Percentiles rank a stretch among this genome's conserved stretches.
These are phyloP conservation scores for Thraustotheca clavata DNA, from an alignment of 352 stramenopile species.

Conservation along the genomic window DNA sequence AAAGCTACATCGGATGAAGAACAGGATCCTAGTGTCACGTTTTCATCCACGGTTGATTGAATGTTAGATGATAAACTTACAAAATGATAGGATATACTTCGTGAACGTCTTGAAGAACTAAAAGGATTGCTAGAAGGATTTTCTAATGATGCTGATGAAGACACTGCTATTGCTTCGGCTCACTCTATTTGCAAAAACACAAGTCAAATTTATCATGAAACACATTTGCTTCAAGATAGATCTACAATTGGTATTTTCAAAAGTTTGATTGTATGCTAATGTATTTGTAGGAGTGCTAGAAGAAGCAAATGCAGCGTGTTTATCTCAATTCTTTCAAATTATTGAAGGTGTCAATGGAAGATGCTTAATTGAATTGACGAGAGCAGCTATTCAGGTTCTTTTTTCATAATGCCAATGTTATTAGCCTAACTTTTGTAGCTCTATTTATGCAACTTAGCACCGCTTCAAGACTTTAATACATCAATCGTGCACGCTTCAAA, in stretches of 20 bases:
- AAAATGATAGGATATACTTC: constrained; percentile 7
- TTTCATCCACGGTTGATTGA: constrained; percentile 2
- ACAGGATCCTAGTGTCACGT: no score
- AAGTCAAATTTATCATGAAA: constrained; percentile 7
- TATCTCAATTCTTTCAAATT: background rate
- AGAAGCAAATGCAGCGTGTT: background rate
- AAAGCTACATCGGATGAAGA: background rate
- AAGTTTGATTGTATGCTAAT: background rate
- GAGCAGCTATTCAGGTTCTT: background rate
- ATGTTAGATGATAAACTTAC: background rate
- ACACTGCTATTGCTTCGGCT: background rate
- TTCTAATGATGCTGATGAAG: background rate
- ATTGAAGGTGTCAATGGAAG: background rate
- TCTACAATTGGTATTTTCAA: background rate
- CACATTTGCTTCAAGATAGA: background rate
- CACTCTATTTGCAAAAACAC: background rate
- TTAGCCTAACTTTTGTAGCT: background rate
- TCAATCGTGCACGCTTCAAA: constrained; percentile 38
- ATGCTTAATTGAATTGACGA: constrained; percentile 1
- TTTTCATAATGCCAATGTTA: background rate
- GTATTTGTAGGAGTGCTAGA: background rate
- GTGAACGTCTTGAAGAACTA: background rate
- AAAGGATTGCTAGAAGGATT: background rate
- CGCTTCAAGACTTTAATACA: background rate
- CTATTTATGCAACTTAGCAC: background rate